Base-by-base conservation (phyloP, 331 rosid genomes). In the Phaseolus coccineus region DNA sequence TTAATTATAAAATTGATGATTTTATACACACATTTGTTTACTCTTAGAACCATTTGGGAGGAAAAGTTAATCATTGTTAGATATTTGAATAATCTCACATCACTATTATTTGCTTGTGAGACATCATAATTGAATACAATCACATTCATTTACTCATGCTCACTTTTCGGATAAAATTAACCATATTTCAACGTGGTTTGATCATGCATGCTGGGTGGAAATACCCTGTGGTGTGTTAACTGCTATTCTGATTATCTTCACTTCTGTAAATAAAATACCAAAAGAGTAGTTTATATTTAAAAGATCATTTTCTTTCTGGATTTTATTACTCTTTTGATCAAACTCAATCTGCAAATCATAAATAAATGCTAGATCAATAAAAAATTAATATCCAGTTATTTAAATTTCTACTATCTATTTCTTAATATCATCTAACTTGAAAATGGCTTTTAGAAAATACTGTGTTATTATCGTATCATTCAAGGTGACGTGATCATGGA, bases 241-340 rank as follows among this genome's bases (percentile, higher is more conserved):
- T 39, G 12, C 65, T 28, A 28, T 40, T 61, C 1, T 13, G 35
- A 73, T 30, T n/a, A 57, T 57, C 40, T 35, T 69, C 67, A 27
- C 47, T 67, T 27, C 19, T 68, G 58, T 28, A 47, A 19, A 58
- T 69, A 47, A 59, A 37, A 55, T 57, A 35, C 62, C 69, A 65
- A 15, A 35, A 62, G 30, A 80, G 6, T 51, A 39, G 6, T 15
- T 11, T 42, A 10, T 8, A 56, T 67, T 47, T 37, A 39, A 62
- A 62, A 27, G 69, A 27, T 7, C 15, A 22, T 69, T 82, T 81
- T 59, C 73, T 22, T 82, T 82, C 66, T 37, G 8, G 16, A 77
- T 70, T 74, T 57, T 37, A 53, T 53, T 76, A 57, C 53, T 28
- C 53, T 50, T 31, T 69, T 68, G 69, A 14, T 61, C 53, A 61